Percentiles rank a stretch among this genome's conserved stretches.
phyloP scores from a whole-genome alignment of 1,139 yeast species.

The Hyphopichia buzzinii region DNA sequence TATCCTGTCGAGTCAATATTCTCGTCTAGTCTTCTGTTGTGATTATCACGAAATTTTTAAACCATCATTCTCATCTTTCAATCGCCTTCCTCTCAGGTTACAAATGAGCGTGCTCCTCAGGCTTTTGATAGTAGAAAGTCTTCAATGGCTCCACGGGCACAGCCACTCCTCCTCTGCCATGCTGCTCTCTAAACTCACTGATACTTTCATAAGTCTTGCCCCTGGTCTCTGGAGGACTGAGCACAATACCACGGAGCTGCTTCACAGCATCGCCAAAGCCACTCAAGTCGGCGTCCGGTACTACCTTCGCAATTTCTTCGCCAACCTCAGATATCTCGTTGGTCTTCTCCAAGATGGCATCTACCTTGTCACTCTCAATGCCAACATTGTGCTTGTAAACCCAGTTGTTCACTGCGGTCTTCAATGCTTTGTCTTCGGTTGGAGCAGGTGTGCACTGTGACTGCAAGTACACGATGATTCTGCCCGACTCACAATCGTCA shows the following conservation, averaged over 20 bases:
- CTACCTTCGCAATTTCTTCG: not conserved
- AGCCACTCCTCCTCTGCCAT: constrained; percentile 29
- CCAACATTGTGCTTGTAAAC: constrained; percentile 21
- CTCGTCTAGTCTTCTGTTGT: no score
- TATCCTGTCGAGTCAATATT: no score
- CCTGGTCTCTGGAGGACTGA: not conserved
- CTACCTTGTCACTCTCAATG: constrained; percentile 26
- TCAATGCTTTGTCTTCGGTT: constrained; percentile 21
- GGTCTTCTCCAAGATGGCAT: constrained; percentile 20
- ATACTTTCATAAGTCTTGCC: constrained; percentile 14
- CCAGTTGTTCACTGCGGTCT: constrained; percentile 27
- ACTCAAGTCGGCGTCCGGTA: not conserved
- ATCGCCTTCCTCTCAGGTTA: no score
- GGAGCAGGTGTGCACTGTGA: constrained; percentile 47
- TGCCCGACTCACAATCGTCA: constrained; percentile 34
- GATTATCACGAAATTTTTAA: no score
- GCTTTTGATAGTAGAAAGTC: constrained; percentile 23
- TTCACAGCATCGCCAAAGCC: not conserved
- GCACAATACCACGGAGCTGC: not conserved
- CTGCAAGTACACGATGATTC: constrained; percentile 64
- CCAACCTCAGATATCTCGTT: not conserved
- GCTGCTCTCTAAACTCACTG: constrained; percentile 23
- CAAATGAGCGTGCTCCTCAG: constrained; percentile 4
- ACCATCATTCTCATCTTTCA: no score
- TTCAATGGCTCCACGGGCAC: constrained; percentile 30